Base-by-base conservation (phyloP, 345 rosid species). In the Hirschfeldia incana region DNA sequence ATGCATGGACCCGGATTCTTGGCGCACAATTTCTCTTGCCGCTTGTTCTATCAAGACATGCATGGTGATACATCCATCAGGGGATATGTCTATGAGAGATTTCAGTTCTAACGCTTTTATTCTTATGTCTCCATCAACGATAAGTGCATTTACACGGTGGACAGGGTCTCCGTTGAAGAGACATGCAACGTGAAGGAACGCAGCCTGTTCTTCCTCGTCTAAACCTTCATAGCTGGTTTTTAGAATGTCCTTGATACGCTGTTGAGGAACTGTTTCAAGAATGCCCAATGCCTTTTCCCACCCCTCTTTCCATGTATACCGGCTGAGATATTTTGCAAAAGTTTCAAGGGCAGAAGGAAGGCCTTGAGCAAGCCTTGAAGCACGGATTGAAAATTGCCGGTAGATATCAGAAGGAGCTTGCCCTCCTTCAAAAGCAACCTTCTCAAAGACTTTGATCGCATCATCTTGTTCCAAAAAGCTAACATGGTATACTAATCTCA, bases 61-160 rank as follows among this genome's bases (percentile, higher is more conserved):
- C 30, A 80, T 70, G 15, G 1, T 10, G 21, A 71, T 75, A 6
- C 7, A 34, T 0, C 37, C 71, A 57, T 1, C 37, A 3, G 4
- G 4, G 33, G 72, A 11, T 16, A 68, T 46, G 3, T 32, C 65
- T 17, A 81, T 46, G 15, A 81, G 80, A 71, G 70, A 76, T 60
- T 33, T 81, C 11, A 4, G 60, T 29, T 29, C 59, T 51, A 78
- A 4, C 0, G 16, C 1, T 12, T 28, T 34, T 16, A 76, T 69
- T 39, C 73, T 8, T 15, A 44, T 16, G 12, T 15, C 26, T 27
- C 30, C 36, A 11, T 74, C 73, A 32, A 64, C 63, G 4, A 62
- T 12, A 28, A 81, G 27, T 3, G 46, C 9, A 0, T 1, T 21
- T 1, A n/a, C 72, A 65, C 64, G 65, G 1, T 0, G 34, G 34